A percentile compares a stretch with the other conserved stretches of the same genome.
Conservation (phyloP, 108 stramenopile genomes). For the Cyclotella cryptica region DNA sequence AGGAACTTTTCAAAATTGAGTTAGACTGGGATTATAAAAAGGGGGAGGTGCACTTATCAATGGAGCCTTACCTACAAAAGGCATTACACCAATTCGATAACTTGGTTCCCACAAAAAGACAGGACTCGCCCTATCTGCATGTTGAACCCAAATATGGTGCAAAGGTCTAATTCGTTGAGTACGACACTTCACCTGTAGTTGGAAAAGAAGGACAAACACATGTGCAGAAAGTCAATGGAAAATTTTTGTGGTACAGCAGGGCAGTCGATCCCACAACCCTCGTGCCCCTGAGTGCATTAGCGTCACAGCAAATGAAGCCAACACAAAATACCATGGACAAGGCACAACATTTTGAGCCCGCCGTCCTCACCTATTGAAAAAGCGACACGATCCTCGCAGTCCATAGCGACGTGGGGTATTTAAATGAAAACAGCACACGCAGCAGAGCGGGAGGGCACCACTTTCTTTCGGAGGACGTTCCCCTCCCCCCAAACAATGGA, state of each 20-base stretch:
- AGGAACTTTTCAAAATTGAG: conserved; percentile 36
- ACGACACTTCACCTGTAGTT: conserved; percentile 25
- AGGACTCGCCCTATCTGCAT: conserved; percentile 49
- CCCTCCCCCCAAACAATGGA: conserved; percentile 35
- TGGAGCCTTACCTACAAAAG: conserved; percentile 60
- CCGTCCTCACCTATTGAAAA: conserved; percentile 46
- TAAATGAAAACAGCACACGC: conserved; percentile 12
- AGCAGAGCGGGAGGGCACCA: conserved; percentile 47
- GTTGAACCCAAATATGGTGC: conserved; percentile 51
- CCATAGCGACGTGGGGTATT: conserved; percentile 6
- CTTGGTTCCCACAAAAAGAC: conserved; percentile 30
- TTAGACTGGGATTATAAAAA: conserved; percentile 57
- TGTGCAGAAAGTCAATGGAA: conserved; percentile 54
- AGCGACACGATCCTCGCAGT: conserved; percentile 44
- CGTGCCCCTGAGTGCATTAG: conserved; percentile 3
- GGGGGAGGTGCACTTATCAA: conserved; percentile 48
- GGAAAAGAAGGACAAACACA: conserved; percentile 24
- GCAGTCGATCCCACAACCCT: conserved; percentile 39
- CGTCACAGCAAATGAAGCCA: conserved; percentile 33
- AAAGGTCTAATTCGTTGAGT: conserved; percentile 35
- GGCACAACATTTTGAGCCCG: conserved; percentile 46
- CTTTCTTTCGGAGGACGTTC: conserved; percentile 26
- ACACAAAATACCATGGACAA: conserved; percentile 26
- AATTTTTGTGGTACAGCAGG: conserved; percentile 54
- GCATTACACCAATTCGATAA: conserved; percentile 49